Conservation (phyloP, 2,329 filamentous ascomycete species). For the Corynespora cassiicola region DNA sequence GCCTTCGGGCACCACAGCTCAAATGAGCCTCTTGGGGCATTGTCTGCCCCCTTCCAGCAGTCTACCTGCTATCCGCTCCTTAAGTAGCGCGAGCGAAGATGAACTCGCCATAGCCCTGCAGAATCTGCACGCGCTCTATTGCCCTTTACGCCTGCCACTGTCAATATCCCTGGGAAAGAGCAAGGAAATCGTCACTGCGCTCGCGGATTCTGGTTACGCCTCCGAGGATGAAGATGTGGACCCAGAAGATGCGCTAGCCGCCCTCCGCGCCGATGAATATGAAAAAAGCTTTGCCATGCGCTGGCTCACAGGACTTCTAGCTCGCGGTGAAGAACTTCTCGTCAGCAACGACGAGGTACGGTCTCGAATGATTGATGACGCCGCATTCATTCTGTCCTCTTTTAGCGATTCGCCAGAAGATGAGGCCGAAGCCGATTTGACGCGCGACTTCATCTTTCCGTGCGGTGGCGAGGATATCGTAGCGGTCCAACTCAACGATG, state of each 20-base stretch:
- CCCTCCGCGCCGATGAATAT: slow-evolving; percentile 39
- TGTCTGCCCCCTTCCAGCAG: slow-evolving; percentile 43
- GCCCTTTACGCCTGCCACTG: slow-evolving; percentile 38
- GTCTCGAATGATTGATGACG: slow-evolving; percentile 34
- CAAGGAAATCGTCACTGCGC: slow-evolving; percentile 12
- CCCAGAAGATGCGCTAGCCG: slow-evolving; percentile 29
- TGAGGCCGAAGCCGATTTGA: slow-evolving; percentile 34
- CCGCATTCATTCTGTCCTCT: slow-evolving; percentile 39
- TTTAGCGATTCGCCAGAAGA: slow-evolving; percentile 31
- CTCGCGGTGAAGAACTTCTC: slow-evolving; percentile 33
- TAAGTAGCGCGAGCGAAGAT: slow-evolving; percentile 26
- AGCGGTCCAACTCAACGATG: slow-evolving; percentile 42
- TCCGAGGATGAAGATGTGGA: slow-evolving; percentile 37
- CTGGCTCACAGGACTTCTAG: slow-evolving; percentile 42
- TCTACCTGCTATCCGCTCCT: slow-evolving; percentile 32
- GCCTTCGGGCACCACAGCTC: no score
- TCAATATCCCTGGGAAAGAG: slow-evolving; percentile 20
- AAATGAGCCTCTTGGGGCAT: slow-evolving; percentile 21
- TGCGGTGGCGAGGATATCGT: slow-evolving; percentile 15
- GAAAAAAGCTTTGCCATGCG: slow-evolving; percentile 37
- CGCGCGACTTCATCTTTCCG: slow-evolving; percentile 38
- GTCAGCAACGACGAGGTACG: slow-evolving; percentile 28
- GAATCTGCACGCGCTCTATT: slow-evolving; percentile 38
- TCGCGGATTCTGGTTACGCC: slow-evolving; percentile 43
- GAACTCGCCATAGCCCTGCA: slow-evolving; percentile 30